Evolutionary conservation across 2,329 filamentous ascomycete species (phyloP), one percentile per base, ranked within the genome.

Genomic region (Xylariaceae sp.): DNA sequence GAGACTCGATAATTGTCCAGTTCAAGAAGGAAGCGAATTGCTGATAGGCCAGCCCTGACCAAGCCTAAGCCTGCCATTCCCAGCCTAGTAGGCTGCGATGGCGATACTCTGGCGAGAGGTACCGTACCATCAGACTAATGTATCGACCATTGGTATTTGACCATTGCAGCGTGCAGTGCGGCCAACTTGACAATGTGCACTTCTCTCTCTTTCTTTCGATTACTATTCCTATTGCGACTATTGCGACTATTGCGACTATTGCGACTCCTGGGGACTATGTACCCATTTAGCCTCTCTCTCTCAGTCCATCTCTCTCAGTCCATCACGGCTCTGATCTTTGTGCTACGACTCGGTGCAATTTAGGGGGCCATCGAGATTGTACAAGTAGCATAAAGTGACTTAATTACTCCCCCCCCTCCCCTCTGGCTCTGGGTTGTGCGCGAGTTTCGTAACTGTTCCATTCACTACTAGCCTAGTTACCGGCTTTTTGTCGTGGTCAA

Each of bases 21-120:
- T 53, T 57, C 49, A 41, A 57, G 56, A 57, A 59, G 33, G 53
- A 50, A 46, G 53, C 50, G 18, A 57, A 47, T 59, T 57, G 49
- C 57, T 59, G 57, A 59, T 59, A 45, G 53, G 16, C 41, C 29
- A 53, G 53, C 48, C 56, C 47, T 55, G 47, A 46, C 43, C 33
- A 36, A 36, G 29, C 47, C 43, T 26, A 35, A 13, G 33, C 37
- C 39, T 35, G 53, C 44, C 39, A 40, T 43, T 43, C 32, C 43
- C 35, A 49, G 37, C 33, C 54, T 54, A 36, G 40, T n/a, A n/a
- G n/a, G n/a, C n/a, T n/a, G n/a, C n/a, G n/a, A n/a, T n/a, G n/a
- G n/a, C n/a, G n/a, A n/a, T n/a, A n/a, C n/a, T n/a, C n/a, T n/a
- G n/a, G n/a, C n/a, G n/a, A n/a, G n/a, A n/a, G n/a, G n/a, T n/a